A percentile compares a stretch with the other conserved stretches of the same genome.
phyloP scores from a whole-genome alignment of 352 stramenopile species.

The Phytopythium ostracodes region DNA sequence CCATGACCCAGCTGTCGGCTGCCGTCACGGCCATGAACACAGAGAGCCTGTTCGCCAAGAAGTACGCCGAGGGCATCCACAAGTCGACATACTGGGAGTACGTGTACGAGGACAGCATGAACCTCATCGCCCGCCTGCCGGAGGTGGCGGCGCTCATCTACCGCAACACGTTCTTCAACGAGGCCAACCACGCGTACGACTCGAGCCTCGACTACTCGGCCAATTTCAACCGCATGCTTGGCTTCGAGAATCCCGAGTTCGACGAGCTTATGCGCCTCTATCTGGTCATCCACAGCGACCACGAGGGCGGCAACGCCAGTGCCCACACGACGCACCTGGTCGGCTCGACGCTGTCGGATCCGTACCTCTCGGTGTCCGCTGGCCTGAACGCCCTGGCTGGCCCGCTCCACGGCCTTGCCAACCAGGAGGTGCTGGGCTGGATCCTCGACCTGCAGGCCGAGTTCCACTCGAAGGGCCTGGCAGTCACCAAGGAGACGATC shows the following conservation, averaged over 20 bases:
- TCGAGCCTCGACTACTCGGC: slow-evolving; percentile 97
- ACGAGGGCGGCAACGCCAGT: slow-evolving; percentile 98
- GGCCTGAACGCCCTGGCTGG: slow-evolving; percentile 97
- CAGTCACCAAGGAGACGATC: slow-evolving; percentile 98
- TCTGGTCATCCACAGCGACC: slow-evolving; percentile 99
- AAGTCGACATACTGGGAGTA: slow-evolving; percentile 98
- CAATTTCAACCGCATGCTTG: slow-evolving; percentile 99
- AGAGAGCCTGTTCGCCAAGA: slow-evolving; percentile 95
- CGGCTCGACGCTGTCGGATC: slow-evolving; percentile 96
- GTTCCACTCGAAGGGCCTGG: slow-evolving; percentile 95
- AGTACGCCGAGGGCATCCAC: slow-evolving; percentile 95
- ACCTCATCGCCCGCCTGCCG: slow-evolving; percentile 96
- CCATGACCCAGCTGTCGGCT: slow-evolving; percentile 98
- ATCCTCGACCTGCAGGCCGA: slow-evolving; percentile 94
- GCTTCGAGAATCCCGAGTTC: slow-evolving; percentile 95
- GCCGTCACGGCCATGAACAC: slow-evolving; percentile 94
- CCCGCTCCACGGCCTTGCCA: slow-evolving; percentile 97
- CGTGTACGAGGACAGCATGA: slow-evolving; percentile 97
- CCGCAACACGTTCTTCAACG: slow-evolving; percentile 98
- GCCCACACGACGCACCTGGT: slow-evolving; percentile 99
- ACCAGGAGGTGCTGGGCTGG: slow-evolving; percentile 97
- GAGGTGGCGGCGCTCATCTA: slow-evolving; percentile 99
- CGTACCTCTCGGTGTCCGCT: slow-evolving; percentile 96
- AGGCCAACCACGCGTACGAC: slow-evolving; percentile 91
- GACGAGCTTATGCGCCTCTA: slow-evolving; percentile 99